These are phyloP conservation scores for Nissolia schottii DNA, from an alignment of 306 rosid genomes.

Conservation along the genomic window DNA sequence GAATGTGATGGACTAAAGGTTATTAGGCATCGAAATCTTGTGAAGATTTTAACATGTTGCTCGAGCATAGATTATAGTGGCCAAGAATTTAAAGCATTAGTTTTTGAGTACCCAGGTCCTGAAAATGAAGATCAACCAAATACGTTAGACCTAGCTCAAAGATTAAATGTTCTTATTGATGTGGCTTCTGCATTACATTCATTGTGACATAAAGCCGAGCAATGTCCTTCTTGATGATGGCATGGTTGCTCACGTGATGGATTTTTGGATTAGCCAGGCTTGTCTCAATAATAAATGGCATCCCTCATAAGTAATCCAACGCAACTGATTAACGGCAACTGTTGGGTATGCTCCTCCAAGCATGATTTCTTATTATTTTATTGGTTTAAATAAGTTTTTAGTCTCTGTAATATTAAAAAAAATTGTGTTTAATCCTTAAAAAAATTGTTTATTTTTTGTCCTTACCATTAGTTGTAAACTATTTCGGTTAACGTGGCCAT, in stretches of 20 bases:
- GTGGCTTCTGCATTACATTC: not conserved
- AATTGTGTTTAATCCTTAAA: too few species aligned
- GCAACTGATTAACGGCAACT: not conserved
- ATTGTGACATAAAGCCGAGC: not conserved
- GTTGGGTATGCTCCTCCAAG: not conserved
- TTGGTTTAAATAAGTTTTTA: too few species aligned
- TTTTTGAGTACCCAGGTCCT: not conserved
- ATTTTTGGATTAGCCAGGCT: not conserved
- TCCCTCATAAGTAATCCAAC: not conserved
- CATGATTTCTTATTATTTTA: not conserved
- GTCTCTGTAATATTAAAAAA: too few species aligned
- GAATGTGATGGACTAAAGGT: not conserved
- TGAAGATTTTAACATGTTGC: not conserved
- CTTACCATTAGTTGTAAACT: too few species aligned
- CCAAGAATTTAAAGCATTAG: not conserved
- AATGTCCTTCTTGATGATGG: not conserved
- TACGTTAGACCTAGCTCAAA: not conserved
- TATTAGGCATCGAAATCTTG: not conserved
- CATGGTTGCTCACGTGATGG: not conserved
- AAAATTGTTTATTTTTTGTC: too few species aligned
- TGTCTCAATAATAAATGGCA: too few species aligned
- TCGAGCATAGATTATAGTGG: not conserved
- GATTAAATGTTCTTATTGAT: not conserved
- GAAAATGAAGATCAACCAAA: not conserved
- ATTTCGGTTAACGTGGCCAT: too few species aligned